A percentile compares a stretch with the other conserved stretches of the same genome.
Evolutionary conservation across 495 filamentous ascomycete genomes (phyloP).

Genomic region (Hypoxylon crocopeplum): DNA sequence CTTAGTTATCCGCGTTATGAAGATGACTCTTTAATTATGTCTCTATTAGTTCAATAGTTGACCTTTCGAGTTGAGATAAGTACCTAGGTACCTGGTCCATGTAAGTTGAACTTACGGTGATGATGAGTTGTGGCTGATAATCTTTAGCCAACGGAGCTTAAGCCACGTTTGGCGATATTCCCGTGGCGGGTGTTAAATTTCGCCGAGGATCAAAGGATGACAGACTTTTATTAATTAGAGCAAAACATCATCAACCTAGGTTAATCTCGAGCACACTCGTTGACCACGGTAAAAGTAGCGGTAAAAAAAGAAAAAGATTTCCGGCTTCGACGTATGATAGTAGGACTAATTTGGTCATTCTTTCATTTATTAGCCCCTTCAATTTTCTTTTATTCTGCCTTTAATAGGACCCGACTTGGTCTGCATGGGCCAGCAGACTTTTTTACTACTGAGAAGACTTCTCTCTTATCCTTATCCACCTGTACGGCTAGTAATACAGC

Average conservation of each 20-base stretch:
- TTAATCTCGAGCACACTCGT: constrained; percentile 3
- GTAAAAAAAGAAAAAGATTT: background rate
- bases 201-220: background rate
- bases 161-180: background rate
- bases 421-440: constrained; percentile 13
- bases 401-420: no score
- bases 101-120: no score
- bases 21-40: no score
- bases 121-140: no score
- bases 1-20: no score
- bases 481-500: constrained; percentile 25
- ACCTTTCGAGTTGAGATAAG: no score
- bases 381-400: background rate
- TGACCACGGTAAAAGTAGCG: constrained; percentile 16
- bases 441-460: constrained; percentile 9
- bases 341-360: background rate
- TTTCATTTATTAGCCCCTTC: constrained; percentile 1
- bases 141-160: no score
- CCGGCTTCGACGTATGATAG: background rate
- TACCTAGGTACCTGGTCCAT: no score
- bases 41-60: no score
- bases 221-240: background rate
- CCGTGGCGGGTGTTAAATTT: background rate
- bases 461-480: constrained; percentile 9
- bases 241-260: background rate